Evolutionary conservation across 2,329 filamentous ascomycete genomes (phyloP).

Genomic region (Peltaster fructicola): DNA sequence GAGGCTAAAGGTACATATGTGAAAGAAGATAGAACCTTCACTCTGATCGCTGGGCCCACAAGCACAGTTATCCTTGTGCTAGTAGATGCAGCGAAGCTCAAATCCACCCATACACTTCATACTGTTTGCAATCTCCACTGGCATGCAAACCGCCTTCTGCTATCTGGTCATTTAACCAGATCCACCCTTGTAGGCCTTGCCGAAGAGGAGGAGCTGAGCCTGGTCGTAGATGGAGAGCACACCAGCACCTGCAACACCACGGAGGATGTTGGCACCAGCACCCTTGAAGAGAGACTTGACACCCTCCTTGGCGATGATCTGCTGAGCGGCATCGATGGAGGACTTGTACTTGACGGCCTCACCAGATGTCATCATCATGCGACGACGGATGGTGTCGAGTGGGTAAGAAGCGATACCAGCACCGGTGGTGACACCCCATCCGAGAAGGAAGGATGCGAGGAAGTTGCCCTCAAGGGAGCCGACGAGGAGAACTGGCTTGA

Average conservation of each 20-base stretch:
- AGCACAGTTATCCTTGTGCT: conserved; percentile 4
- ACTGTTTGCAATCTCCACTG: conserved; percentile 15
- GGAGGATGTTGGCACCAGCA: conserved; percentile 99
- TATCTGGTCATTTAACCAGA: conserved; percentile 1
- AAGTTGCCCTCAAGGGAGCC: conserved; percentile 93
- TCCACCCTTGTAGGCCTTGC: conserved; percentile 81
- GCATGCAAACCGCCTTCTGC: conserved; percentile 13
- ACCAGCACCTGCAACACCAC: conserved; percentile 99
- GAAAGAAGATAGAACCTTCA: conserved; percentile 3
- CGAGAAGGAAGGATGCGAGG: conserved; percentile 96
- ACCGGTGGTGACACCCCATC: conserved; percentile 98
- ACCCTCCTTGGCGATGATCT: conserved; percentile 97
- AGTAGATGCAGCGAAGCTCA: conserved; percentile 3
- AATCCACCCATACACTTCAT: conserved; percentile 3
- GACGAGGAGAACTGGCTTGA: conserved; percentile 95
- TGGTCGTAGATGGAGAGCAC: conserved; percentile 99
- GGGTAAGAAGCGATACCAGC: conserved; percentile 99
- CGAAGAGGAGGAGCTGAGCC: conserved; percentile 93
- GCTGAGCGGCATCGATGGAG: conserved; percentile 82
- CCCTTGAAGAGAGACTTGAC: conserved; percentile 99
- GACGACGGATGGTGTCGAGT: conserved; percentile 99
- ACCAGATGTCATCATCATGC: conserved; percentile 99
- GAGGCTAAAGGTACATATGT: conserved; percentile 14
- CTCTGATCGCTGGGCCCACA: no score
- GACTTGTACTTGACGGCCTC: conserved; percentile 99